These are phyloP conservation scores for Penicillium sp. DNA, from an alignment of 2,329 filamentous ascomycete species.

Conservation along the genomic window DNA sequence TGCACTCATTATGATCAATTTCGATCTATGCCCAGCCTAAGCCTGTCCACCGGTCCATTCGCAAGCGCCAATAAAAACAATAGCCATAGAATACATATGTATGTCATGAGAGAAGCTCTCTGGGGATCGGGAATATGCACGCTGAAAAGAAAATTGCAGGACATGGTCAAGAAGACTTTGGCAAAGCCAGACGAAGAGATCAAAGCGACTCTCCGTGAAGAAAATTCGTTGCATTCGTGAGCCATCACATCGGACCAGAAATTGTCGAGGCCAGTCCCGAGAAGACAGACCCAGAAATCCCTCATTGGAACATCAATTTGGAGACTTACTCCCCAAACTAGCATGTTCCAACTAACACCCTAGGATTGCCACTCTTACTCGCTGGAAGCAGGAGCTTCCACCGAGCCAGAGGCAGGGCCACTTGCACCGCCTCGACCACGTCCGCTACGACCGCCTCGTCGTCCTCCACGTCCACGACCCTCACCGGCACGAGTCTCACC, in stretches of 20 bases:
- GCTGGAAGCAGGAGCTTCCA: constrained; percentile 11
- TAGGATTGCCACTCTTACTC: constrained; percentile 3
- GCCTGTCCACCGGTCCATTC: constrained; percentile 11
- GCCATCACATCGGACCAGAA: constrained; percentile 28
- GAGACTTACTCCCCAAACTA: neutral
- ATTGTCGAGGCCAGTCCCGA: neutral
- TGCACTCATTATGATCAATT: constrained; percentile 11
- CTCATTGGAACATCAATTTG: neutral
- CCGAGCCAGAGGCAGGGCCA: constrained; percentile 13
- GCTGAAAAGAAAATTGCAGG: constrained; percentile 31
- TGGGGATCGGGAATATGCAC: constrained; percentile 28
- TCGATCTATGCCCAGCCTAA: constrained; percentile 8
- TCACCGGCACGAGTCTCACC: constrained; percentile 15
- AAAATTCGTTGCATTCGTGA: constrained; percentile 33
- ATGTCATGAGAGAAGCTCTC: constrained; percentile 12
- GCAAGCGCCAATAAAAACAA: constrained; percentile 13
- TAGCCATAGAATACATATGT: constrained; percentile 19
- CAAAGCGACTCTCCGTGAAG: constrained; percentile 16
- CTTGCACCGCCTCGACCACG: constrained; percentile 26
- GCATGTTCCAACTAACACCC: constrained; percentile 1
- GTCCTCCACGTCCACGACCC: constrained; percentile 30
- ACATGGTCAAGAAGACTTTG: constrained; percentile 25
- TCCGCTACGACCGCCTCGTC: constrained; percentile 9
- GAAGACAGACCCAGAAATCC: constrained; percentile 9
- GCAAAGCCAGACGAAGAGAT: constrained; percentile 10